These are phyloP conservation scores for Lodderomyces beijingensis DNA, from an alignment of 1,139 yeast species.

Conservation along the genomic window DNA sequence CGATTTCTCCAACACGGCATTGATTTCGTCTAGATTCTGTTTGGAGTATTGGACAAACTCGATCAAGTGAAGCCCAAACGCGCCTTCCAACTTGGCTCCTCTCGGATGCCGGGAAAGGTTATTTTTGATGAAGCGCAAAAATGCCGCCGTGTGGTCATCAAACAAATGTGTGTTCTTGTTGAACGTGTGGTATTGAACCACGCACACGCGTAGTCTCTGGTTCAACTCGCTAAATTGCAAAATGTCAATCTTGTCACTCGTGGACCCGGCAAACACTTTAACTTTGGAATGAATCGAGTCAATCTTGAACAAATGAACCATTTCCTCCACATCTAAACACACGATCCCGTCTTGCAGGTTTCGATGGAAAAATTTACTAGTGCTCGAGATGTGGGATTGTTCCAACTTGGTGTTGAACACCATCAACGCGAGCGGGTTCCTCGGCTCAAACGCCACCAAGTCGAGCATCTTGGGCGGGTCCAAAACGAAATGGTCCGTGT, in stretches of 20 bases:
- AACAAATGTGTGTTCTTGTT: neutral
- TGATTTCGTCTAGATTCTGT: constrained; percentile 7
- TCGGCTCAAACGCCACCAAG: too few relatives aligned
- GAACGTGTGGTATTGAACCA: constrained; percentile 1
- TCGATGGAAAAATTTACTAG: too few relatives aligned
- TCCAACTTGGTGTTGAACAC: too few relatives aligned
- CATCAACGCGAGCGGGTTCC: too few relatives aligned
- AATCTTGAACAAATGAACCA: too few relatives aligned
- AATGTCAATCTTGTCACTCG: neutral
- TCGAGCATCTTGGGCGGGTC: too few relatives aligned
- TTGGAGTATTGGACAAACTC: constrained; percentile 2
- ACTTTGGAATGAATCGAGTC: too few relatives aligned
- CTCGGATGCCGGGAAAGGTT: constrained; percentile 1
- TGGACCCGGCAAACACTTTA: too few relatives aligned
- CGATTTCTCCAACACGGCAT: constrained; percentile 2
- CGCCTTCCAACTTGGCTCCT: neutral
- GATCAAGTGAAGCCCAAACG: constrained; percentile 6
- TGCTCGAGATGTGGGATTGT: too few relatives aligned
- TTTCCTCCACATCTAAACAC: too few relatives aligned
- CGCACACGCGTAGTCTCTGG: neutral
- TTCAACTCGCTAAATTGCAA: neutral
- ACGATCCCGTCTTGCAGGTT: too few relatives aligned
- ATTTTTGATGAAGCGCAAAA: constrained; percentile 4
- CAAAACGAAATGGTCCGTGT: neutral
- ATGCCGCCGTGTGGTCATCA: constrained; percentile 5